Conservation (phyloP, 352 stramenopile species). For the Phytophthora cactorum region DNA sequence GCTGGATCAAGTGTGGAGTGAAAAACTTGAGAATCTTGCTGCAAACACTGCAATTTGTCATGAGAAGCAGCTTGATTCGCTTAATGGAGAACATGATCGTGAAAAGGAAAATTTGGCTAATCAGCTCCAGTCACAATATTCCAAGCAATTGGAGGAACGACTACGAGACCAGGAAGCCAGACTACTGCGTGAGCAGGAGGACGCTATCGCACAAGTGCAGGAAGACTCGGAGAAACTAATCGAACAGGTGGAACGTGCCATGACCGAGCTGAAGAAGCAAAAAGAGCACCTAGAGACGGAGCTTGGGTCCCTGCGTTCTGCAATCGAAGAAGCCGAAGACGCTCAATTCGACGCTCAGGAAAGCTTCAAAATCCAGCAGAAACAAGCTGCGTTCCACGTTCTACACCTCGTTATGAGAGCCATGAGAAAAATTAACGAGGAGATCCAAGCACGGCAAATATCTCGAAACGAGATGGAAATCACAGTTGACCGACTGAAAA, state of each 20-base stretch:
- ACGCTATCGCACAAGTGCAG: constrained; percentile 76
- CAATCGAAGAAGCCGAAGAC: constrained; percentile 79
- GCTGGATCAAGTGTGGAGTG: constrained; percentile 34
- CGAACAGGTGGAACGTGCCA: constrained; percentile 75
- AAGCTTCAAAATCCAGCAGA: constrained; percentile 60
- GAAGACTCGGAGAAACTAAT: constrained; percentile 84
- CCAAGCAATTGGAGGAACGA: constrained; percentile 36
- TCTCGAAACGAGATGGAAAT: constrained; percentile 28
- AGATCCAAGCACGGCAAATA: constrained; percentile 21
- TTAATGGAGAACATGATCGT: constrained; percentile 24
- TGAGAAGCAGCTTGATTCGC: constrained; percentile 20
- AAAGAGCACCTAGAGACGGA: constrained; percentile 76
- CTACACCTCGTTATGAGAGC: constrained; percentile 52
- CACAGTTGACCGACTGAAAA: constrained; percentile 19
- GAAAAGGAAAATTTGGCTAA: constrained; percentile 21
- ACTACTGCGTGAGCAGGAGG: constrained; percentile 68
- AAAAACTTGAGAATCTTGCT: constrained; percentile 22
- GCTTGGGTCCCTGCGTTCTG: constrained; percentile 48
- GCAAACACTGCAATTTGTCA: neutral
- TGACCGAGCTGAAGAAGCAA: constrained; percentile 73
- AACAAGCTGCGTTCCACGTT: constrained; percentile 60
- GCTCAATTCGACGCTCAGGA: constrained; percentile 73
- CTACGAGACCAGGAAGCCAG: constrained; percentile 53
- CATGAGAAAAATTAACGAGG: constrained; percentile 41
- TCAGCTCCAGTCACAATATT: constrained; percentile 46